These are phyloP conservation scores for Dunaliella sp. DNA, from an alignment of 139 green algal genomes.

Conservation along the genomic window DNA sequence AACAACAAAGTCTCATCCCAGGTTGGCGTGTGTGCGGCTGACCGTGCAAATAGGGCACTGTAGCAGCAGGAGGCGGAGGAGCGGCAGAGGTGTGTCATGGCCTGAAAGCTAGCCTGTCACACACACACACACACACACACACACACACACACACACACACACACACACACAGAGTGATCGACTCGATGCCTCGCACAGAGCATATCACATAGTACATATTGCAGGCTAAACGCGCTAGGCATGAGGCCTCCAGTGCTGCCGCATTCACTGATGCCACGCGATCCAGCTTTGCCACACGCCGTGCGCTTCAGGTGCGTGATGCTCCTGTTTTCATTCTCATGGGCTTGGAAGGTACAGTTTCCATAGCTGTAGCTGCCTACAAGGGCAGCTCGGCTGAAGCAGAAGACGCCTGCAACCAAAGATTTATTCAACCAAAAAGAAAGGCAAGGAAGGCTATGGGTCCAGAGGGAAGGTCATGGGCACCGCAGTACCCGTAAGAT, in stretches of 20 bases:
- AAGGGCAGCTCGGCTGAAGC: too few relatives aligned
- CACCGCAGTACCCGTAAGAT: not conserved
- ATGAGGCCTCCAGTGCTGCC: not conserved
- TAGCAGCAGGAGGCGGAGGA: too few relatives aligned
- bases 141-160: not conserved
- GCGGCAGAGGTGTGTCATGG: too few relatives aligned
- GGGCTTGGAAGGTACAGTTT: not conserved
- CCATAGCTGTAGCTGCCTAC: not conserved
- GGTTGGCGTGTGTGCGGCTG: too few relatives aligned
- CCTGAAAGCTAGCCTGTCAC: not conserved
- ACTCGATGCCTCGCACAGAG: too few relatives aligned
- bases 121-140: not conserved
- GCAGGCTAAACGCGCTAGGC: not conserved
- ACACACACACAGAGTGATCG: not conserved
- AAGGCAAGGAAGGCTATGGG: not conserved
- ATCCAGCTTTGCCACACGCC: not conserved
- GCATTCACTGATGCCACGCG: not conserved
- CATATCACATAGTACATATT: not conserved
- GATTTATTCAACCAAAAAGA: not conserved
- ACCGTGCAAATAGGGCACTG: too few relatives aligned
- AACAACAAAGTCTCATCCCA: not conserved
- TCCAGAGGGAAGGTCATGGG: not conserved
- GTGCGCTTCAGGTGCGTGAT: not conserved
- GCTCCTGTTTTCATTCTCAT: too few relatives aligned
- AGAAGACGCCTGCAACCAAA: not conserved